Evolutionary conservation across 1,284 basidiomycete species (phyloP).

Genomic region (Cryptococcus wingfieldii): DNA sequence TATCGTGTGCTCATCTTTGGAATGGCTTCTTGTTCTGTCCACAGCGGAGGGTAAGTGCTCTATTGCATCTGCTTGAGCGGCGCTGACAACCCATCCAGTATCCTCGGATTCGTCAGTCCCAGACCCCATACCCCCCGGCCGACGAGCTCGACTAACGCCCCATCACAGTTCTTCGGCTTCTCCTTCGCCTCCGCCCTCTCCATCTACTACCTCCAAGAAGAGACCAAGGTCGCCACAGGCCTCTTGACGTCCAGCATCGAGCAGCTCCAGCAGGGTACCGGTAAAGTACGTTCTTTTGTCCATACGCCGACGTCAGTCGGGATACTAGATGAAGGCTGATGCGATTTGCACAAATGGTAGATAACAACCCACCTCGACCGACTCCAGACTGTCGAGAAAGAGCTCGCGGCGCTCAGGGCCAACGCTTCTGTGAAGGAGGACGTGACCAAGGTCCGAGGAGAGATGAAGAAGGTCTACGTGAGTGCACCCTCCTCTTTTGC

Average conservation of each 20-base stretch:
- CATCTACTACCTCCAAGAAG: slow-evolving; percentile 80
- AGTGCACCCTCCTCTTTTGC: slow-evolving; percentile 10
- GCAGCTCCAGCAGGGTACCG: slow-evolving; percentile 75
- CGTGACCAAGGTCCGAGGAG: slow-evolving; percentile 64
- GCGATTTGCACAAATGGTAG: slow-evolving; percentile 47
- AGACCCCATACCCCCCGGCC: neutral
- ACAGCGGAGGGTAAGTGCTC: slow-evolving; percentile 19
- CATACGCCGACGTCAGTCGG: neutral
- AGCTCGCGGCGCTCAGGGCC: slow-evolving; percentile 69
- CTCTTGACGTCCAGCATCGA: slow-evolving; percentile 79
- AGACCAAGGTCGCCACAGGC: slow-evolving; percentile 80
- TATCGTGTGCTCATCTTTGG: neutral
- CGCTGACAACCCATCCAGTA: slow-evolving; percentile 51
- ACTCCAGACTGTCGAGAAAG: slow-evolving; percentile 83
- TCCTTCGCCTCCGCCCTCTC: slow-evolving; percentile 70
- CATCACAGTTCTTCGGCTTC: slow-evolving; percentile 62
- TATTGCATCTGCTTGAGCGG: neutral
- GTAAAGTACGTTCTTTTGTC: slow-evolving; percentile 57
- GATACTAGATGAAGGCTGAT: neutral
- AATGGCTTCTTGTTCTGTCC: neutral
- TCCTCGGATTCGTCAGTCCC: slow-evolving; percentile 70
- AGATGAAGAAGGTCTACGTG: slow-evolving; percentile 76
- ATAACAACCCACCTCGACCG: slow-evolving; percentile 76
- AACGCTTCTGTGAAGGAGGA: slow-evolving; percentile 71
- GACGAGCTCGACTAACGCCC: neutral